Base-by-base conservation (phyloP, 495 filamentous ascomycete genomes). In the Amphirosellinia nigrospora region DNA sequence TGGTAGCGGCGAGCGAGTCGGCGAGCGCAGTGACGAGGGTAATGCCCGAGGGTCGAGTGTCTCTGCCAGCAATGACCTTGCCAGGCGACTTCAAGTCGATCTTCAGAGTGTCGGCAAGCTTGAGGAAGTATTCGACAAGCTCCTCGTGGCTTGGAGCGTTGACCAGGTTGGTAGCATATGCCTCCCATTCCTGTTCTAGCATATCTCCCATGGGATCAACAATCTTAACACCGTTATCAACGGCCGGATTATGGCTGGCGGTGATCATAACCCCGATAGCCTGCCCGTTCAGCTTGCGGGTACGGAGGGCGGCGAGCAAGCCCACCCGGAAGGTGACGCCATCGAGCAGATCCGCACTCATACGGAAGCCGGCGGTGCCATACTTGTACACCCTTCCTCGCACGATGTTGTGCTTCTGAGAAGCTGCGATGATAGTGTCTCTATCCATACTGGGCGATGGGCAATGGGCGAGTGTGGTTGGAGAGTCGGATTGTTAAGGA, bases 191-290 rank as follows among this genome's bases (percentile, higher is more conserved):
- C 70, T 87, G 93, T 85, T 97, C 93, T 28, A 98, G 86, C 95
- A 98, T 98, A 78, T 97, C 94, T 70, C 95, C 95, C 91, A 97
- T 92, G 15, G 96, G 96, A 81, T 99, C 96, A 72, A 99, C 92
- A 71, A 99, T 86, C 87, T 99, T 99, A 73, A 99, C 93, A 64
- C 96, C 96, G 83, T 99, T 99, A 82, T 99, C 96, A 75, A 91
- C 90, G 4, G 96, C 93, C 45, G 93, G 93, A 82, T 99, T 99
- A 87, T 99, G 96, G 73, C 93, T 97, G 41, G 96, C 96, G 72
- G 96, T 99, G 79, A 99, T 94, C 96, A 99, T 98, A 62, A 99
- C 89, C 78, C 96, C 96, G 78, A 99, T 96, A 74, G 92, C 92
- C 83, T 95, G 92, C 70, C 93, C 91, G 75, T 90, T 90, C 61